phyloP scores from a whole-genome alignment of 257 asterid species.

The Ehretia macrophylla region DNA sequence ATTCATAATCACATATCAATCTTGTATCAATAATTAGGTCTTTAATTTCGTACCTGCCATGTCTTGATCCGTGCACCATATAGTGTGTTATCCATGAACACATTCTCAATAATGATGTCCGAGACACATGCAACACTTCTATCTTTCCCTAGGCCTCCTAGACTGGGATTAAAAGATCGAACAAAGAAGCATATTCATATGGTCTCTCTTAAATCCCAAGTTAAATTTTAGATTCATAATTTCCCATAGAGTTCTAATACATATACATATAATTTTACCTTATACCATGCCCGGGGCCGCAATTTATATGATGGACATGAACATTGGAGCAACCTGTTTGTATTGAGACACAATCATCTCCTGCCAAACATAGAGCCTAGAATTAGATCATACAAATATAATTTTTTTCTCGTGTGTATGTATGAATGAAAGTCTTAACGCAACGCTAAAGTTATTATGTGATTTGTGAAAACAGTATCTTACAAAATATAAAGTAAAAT shows the following conservation, averaged over 20 bases:
- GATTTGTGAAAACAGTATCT: too few relatives aligned
- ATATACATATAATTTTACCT: slow-evolving; percentile 45
- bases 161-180: slow-evolving; percentile 28
- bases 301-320: slow-evolving; percentile 60
- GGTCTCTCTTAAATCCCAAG: too few relatives aligned
- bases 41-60: slow-evolving; percentile 58
- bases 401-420: background rate
- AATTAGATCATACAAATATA: background rate
- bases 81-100: slow-evolving; percentile 48
- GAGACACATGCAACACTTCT: slow-evolving; percentile 67
- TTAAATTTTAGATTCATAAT: too few relatives aligned
- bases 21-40: too few relatives aligned
- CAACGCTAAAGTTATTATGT: too few relatives aligned
- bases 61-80: slow-evolving; percentile 90
- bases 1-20: too few relatives aligned
- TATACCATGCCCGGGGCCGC: slow-evolving; percentile 95
- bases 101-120: slow-evolving; percentile 49
- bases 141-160: slow-evolving; percentile 81
- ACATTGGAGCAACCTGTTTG: slow-evolving; percentile 79
- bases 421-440: too few relatives aligned
- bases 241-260: too few relatives aligned
- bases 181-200: background rate
- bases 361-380: slow-evolving; percentile 21
- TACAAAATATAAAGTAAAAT: too few relatives aligned
- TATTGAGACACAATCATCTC: slow-evolving; percentile 86